Percentiles rank a stretch among this genome's conserved stretches.
These are phyloP conservation scores for Metschnikowia santaceciliae DNA, from an alignment of 805 yeast species.

Conservation along the genomic window DNA sequence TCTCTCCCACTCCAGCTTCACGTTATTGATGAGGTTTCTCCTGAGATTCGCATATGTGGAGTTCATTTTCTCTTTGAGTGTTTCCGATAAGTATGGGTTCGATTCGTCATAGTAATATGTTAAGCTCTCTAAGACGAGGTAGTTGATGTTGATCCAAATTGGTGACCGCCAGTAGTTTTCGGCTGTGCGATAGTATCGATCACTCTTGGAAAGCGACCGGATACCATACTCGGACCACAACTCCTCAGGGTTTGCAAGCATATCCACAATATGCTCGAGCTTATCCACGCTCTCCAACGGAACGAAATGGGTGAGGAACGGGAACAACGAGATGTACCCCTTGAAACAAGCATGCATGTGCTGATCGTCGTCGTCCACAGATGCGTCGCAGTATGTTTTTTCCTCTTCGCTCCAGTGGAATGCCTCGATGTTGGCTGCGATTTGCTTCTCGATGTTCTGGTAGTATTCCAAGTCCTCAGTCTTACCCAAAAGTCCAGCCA, in stretches of 20 bases:
- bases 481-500: conserved; percentile 61
- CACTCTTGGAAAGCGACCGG: conserved; percentile 70
- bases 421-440: conserved; percentile 60
- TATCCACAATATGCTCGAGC: conserved; percentile 49
- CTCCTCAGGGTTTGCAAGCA: conserved; percentile 64
- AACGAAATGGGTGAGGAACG: conserved; percentile 71
- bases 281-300: conserved; percentile 41
- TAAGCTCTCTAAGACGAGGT: conserved; percentile 69
- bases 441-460: conserved; percentile 48
- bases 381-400: conserved; percentile 74
- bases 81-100: conserved; percentile 25
- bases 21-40: conserved; percentile 61
- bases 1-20: conserved; percentile 60
- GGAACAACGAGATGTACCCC: conserved; percentile 85
- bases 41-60: conserved; percentile 53
- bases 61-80: conserved; percentile 37
- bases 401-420: conserved; percentile 77
- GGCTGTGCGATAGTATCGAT: conserved; percentile 61
- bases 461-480: conserved; percentile 57
- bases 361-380: conserved; percentile 70
- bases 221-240: conserved; percentile 79
- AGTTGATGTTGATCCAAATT: conserved; percentile 90
- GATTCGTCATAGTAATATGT: conserved; percentile 45
- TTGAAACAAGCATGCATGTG: conserved; percentile 71
- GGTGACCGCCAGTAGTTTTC: conserved; percentile 98